Conservation (phyloP, 495 filamentous ascomycete genomes). For the Terfezia claveryi region DNA sequence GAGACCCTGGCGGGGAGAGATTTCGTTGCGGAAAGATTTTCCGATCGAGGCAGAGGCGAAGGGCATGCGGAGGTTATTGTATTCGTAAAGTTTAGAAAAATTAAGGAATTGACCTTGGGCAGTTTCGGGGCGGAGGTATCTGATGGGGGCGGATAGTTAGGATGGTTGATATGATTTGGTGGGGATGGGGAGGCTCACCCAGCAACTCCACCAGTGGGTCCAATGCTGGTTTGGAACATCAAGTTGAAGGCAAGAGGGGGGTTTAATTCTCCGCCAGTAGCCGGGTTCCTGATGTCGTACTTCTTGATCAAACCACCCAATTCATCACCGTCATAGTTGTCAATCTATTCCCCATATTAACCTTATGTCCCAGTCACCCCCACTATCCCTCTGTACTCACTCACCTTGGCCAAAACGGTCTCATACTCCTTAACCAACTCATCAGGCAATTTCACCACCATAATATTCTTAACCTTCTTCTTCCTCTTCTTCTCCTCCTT, state of each 20-base stretch:
- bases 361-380: neutral
- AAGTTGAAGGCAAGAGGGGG: constrained; percentile 55
- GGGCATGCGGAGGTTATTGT: constrained; percentile 49
- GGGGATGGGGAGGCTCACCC: constrained; percentile 15
- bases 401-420: constrained; percentile 40
- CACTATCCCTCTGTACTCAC: neutral
- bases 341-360: constrained; percentile 26
- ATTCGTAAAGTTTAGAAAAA: constrained; percentile 57
- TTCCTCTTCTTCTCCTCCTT: constrained; percentile 35
- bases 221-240: constrained; percentile 58
- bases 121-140: constrained; percentile 48
- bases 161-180: too few relatives aligned
- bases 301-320: constrained; percentile 50
- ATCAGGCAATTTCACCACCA: constrained; percentile 44
- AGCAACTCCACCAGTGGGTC: constrained; percentile 34
- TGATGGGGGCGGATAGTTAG: neutral
- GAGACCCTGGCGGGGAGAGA: constrained; percentile 51
- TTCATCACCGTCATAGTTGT: constrained; percentile 52
- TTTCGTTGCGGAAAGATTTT: constrained; percentile 62
- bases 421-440: constrained; percentile 48
- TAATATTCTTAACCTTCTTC: constrained; percentile 31
- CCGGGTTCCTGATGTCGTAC: constrained; percentile 46
- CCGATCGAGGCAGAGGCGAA: constrained; percentile 61
- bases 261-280: constrained; percentile 32
- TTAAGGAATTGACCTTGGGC: constrained; percentile 58